Base-by-base conservation (phyloP, 352 stramenopile species). In the Phytophthora multivora region DNA sequence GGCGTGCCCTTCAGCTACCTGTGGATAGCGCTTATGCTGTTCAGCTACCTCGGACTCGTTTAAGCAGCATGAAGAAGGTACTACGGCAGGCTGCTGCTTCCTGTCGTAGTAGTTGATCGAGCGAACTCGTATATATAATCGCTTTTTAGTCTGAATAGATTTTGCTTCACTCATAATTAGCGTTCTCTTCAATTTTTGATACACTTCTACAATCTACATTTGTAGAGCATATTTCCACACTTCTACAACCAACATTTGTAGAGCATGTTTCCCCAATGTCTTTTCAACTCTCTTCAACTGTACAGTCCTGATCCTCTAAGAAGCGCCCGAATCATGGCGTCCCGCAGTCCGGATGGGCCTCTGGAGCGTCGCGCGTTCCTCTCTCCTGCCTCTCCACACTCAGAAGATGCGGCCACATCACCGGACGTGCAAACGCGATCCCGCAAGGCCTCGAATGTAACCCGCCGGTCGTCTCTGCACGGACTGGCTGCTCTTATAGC, bases 1-100 rank as follows among this genome's bases (percentile, higher is more conserved):
- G 84, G 84, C 47, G 75, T 93, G 33, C 84, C 84, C 5, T 80
- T 91, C 57, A 89, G 66, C 35, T 93, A 91, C 40, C 69, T 93
- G 19, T 93, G 84, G 84, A 80, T 91, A 75, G 68, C 69, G 26
- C 76, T 93, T 35, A 91, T 93, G 82, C 58, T 90, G 26, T 75
- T 77, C 31, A 91, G 80, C 67, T 93, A 90, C 62, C 68, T 93
- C 26, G 83, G 83, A 33, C 66, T 90, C 40, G 73, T 88, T 28
- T 90, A 77, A 64, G 9, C 57, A 46, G 21, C 23, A 48, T 51
- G 13, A 45, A 16, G n/a, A 13, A 59, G 11, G 3, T 33, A 33
- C 28, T 12, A 11, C 28, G 10, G 28, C 28, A 33, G 13, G 8
- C 3, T 33, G 10, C 10, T 33, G 49, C 15, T 35, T 30, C 23